phyloP scores from a whole-genome alignment of 1,284 basidiomycete species.

The Moesziomyces parantarcticus region DNA sequence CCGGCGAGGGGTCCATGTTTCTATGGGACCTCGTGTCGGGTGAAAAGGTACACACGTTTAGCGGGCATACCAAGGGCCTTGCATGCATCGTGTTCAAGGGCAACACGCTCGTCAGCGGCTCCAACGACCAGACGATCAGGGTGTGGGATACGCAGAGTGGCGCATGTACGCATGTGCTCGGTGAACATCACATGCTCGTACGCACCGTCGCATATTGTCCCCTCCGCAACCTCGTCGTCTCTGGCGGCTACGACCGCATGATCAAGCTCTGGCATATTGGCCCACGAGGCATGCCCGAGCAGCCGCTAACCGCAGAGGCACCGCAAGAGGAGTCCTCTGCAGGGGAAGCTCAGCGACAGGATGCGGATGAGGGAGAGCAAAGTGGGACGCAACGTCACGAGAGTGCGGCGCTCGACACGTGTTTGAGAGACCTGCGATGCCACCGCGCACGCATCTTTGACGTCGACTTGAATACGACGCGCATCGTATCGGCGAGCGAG shows the following conservation, averaged over 20 bases:
- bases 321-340: neutral
- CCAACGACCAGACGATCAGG: conserved; percentile 56
- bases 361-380: neutral
- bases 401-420: conserved; percentile 2
- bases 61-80: conserved; percentile 48
- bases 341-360: neutral
- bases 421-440: conserved; percentile 27
- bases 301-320: neutral
- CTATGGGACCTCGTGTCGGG: conserved; percentile 51
- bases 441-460: conserved; percentile 49
- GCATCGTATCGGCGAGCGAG: conserved; percentile 54
- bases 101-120: conserved; percentile 46
- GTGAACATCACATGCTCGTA: conserved; percentile 48
- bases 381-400: neutral
- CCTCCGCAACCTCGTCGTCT: conserved; percentile 29
- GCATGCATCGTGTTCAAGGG: conserved; percentile 51
- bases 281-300: too few species aligned
- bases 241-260: conserved; percentile 55
- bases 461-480: conserved; percentile 48
- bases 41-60: conserved; percentile 38
- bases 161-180: conserved; percentile 32
- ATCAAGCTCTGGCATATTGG: conserved; percentile 44
- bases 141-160: conserved; percentile 53
- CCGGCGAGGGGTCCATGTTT: conserved; percentile 52
- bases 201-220: conserved; percentile 46